These are phyloP conservation scores for Panus rudis DNA, from an alignment of 768 basidiomycete genomes.

Conservation along the genomic window DNA sequence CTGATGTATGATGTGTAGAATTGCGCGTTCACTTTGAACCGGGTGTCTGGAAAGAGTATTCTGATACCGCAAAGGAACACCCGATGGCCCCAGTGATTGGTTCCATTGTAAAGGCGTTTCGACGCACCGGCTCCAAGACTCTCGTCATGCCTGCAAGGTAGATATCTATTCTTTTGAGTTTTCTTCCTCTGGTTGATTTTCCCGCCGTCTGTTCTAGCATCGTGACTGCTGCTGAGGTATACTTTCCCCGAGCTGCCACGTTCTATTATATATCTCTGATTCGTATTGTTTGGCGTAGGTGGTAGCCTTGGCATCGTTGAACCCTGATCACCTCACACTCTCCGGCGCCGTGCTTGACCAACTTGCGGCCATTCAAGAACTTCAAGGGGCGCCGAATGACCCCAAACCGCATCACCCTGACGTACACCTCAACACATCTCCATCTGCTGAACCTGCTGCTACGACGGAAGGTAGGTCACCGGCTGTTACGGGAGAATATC, in stretches of 20 bases:
- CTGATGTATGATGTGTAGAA: conserved; percentile 22
- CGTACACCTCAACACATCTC: too few species aligned
- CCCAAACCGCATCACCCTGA: too few species aligned
- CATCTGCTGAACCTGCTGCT: too few species aligned
- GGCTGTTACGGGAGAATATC: too few species aligned
- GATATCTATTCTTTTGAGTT: neutral
- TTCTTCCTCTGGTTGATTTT: neutral
- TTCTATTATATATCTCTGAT: too few species aligned
- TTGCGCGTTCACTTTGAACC: conserved; percentile 41
- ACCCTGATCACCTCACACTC: conserved; percentile 38
- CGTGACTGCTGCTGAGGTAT: conserved; percentile 34
- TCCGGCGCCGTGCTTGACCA: conserved; percentile 34
- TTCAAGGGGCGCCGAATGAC: too few species aligned
- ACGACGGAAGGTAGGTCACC: too few species aligned
- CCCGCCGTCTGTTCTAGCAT: too few species aligned
- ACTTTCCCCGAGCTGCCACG: neutral
- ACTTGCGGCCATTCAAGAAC: too few species aligned
- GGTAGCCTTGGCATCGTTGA: conserved; percentile 33
- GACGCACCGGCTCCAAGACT: conserved; percentile 30
- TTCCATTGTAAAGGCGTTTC: conserved; percentile 32
- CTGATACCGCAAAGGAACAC: conserved; percentile 32
- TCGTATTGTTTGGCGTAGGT: conserved; percentile 29
- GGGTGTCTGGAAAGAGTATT: conserved; percentile 32
- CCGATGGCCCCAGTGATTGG: conserved; percentile 35
- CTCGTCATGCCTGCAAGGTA: conserved; percentile 47